A percentile compares a stretch with the other conserved stretches of the same genome.
Evolutionary conservation across 257 asterid species (phyloP).

Genomic region (Solanum etuberosum): DNA sequence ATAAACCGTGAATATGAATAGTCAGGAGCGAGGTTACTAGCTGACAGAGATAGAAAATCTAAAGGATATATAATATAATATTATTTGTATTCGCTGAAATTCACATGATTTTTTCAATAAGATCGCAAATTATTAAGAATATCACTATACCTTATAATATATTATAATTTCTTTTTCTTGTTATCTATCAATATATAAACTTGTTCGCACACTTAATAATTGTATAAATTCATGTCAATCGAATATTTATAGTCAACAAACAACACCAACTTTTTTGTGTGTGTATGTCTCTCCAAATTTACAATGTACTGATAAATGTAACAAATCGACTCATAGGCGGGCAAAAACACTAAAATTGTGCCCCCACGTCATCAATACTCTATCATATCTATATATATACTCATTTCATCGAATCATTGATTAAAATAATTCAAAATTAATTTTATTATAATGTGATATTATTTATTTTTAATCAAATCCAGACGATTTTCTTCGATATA

Average conservation of each 20-base stretch:
- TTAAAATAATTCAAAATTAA: background rate
- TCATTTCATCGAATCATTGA: background rate
- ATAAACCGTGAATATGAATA: too few relatives aligned
- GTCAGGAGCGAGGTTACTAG: too few relatives aligned
- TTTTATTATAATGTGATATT: background rate
- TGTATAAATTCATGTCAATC: background rate
- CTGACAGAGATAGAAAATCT: too few relatives aligned
- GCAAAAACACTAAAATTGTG: background rate
- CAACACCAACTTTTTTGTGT: background rate
- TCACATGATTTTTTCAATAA: background rate
- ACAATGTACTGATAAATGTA: background rate
- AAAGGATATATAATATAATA: too few relatives aligned
- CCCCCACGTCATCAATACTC: background rate
- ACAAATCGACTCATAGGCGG: background rate
- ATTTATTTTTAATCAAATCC: too few relatives aligned
- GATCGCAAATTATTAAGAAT: fast-evolving
- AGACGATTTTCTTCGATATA: fast-evolving
- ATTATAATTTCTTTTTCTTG: too few relatives aligned
- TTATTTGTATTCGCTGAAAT: background rate
- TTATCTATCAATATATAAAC: background rate
- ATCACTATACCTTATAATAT: background rate
- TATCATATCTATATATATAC: background rate
- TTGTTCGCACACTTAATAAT: background rate
- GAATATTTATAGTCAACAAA: background rate
- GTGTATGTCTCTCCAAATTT: background rate